These are phyloP conservation scores for Prosopis cineraria DNA, from an alignment of 306 rosid species.

Conservation along the genomic window DNA sequence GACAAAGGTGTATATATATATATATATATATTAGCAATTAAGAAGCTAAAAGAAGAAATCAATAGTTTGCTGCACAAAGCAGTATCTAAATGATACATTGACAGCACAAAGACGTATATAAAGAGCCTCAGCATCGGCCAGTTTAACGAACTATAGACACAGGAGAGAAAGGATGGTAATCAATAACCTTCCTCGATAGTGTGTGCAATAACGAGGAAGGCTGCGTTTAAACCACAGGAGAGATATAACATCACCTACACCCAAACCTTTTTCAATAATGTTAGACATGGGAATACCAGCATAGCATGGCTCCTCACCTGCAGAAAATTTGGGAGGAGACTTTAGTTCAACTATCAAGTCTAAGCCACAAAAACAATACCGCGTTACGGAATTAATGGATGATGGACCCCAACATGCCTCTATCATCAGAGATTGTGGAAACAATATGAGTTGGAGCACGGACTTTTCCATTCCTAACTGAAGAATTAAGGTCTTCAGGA, in stretches of 20 bases:
- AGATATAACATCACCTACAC: conserved; percentile 97
- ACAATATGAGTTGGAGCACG: conserved; percentile 98
- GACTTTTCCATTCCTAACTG: conserved; percentile 96
- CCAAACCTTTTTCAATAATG: conserved; percentile 85
- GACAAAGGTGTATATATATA: too few relatives aligned
- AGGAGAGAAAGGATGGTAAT: conserved; percentile 12
- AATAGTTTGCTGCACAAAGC: conserved; percentile 1
- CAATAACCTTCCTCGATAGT: conserved; percentile 79
- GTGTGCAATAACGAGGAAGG: conserved; percentile 96
- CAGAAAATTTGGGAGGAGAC: conserved; percentile 34
- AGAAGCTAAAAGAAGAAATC: conserved; percentile 20
- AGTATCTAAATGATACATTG: conserved; percentile 34
- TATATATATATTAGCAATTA: conserved; percentile 32
- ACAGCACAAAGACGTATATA: conserved; percentile 11
- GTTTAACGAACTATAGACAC: background rate
- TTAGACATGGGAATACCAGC: conserved; percentile 99
- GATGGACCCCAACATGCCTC: conserved; percentile 58
- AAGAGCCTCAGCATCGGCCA: conserved; percentile 14
- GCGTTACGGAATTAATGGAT: conserved; percentile 10
- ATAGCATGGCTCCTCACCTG: conserved; percentile 99
- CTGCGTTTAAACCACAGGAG: conserved; percentile 99
- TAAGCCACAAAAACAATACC: conserved; percentile 1
- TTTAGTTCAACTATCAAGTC: conserved; percentile 35
- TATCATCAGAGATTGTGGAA: conserved; percentile 98
- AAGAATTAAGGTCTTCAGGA: conserved; percentile 88